Percentiles rank a stretch among this genome's conserved stretches.
phyloP scores from a whole-genome alignment of 2,329 filamentous ascomycete species.

The Cercospora berteroae region DNA sequence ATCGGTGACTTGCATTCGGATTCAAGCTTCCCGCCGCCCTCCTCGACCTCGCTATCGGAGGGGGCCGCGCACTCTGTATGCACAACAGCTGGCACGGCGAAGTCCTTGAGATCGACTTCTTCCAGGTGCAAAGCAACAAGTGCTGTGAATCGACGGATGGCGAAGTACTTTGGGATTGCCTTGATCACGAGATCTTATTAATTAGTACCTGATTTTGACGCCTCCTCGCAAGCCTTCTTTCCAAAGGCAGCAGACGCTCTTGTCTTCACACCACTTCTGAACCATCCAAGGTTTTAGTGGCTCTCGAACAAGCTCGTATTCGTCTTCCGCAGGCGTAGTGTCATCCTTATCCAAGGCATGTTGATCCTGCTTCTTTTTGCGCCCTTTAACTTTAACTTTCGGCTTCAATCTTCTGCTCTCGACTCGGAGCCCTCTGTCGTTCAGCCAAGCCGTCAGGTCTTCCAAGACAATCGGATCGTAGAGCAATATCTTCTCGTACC shows the following conservation, averaged over 20 bases:
- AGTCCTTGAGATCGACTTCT: neutral
- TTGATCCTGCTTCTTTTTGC: conserved; percentile 44
- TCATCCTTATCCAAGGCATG: conserved; percentile 57
- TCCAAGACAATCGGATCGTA: conserved; percentile 90
- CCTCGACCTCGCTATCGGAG: neutral
- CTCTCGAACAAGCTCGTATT: conserved; percentile 29
- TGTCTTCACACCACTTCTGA: conserved; percentile 85
- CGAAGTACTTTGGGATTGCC: neutral
- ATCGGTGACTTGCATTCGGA: neutral
- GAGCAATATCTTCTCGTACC: conserved; percentile 90
- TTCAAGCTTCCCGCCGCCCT: neutral
- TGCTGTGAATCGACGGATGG: neutral
- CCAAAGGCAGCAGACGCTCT: conserved; percentile 81
- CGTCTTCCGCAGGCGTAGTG: conserved; percentile 30
- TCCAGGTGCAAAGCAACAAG: neutral
- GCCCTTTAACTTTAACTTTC: conserved; percentile 19
- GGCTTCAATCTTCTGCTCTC: conserved; percentile 19
- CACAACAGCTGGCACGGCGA: neutral
- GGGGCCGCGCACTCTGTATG: neutral
- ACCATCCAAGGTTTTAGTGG: conserved; percentile 57
- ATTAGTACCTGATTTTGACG: conserved; percentile 35
- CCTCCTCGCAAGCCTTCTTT: conserved; percentile 50
- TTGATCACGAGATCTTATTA: neutral
- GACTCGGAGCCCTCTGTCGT: conserved; percentile 42
- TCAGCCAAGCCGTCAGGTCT: conserved; percentile 80